phyloP scores from a whole-genome alignment of 1,284 basidiomycete species.

The Chalciporus sp. region DNA sequence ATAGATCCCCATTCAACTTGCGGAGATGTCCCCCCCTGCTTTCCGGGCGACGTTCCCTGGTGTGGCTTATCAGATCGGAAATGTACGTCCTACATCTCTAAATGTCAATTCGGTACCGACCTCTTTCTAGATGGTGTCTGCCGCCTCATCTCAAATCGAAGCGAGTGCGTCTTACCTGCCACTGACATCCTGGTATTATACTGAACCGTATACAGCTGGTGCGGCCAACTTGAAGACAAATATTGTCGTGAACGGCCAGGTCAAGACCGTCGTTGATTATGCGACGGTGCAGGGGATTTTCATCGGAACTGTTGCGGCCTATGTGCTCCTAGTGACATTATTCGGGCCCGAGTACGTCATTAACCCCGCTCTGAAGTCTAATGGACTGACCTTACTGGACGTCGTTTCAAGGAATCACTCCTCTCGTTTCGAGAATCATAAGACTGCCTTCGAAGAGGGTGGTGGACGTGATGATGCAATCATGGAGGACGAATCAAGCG shows the following conservation, averaged over 20 bases:
- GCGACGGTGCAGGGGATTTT: constrained; percentile 87
- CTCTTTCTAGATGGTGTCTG: constrained; percentile 74
- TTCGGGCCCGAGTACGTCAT: constrained; percentile 71
- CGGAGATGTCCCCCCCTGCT: constrained; percentile 88
- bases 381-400: neutral
- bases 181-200: neutral
- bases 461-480: constrained; percentile 53
- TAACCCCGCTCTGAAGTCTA: neutral
- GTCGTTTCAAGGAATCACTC: constrained; percentile 62
- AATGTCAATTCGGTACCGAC: neutral
- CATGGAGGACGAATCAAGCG: constrained; percentile 17
- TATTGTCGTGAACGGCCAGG: constrained; percentile 47
- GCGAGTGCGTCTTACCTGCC: constrained; percentile 58
- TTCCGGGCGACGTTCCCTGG: constrained; percentile 95
- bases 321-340: constrained; percentile 68
- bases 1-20: constrained; percentile 81
- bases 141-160: constrained; percentile 91
- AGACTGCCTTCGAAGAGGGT: constrained; percentile 79
- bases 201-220: constrained; percentile 46
- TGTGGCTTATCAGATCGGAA: constrained; percentile 86
- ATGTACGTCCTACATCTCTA: constrained; percentile 40
- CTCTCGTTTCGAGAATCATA: constrained; percentile 82
- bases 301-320: constrained; percentile 75
- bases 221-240: constrained; percentile 59
- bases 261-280: constrained; percentile 69